Conservation (phyloP, 805 yeast species). For the Ogataea thermomethanolica region DNA sequence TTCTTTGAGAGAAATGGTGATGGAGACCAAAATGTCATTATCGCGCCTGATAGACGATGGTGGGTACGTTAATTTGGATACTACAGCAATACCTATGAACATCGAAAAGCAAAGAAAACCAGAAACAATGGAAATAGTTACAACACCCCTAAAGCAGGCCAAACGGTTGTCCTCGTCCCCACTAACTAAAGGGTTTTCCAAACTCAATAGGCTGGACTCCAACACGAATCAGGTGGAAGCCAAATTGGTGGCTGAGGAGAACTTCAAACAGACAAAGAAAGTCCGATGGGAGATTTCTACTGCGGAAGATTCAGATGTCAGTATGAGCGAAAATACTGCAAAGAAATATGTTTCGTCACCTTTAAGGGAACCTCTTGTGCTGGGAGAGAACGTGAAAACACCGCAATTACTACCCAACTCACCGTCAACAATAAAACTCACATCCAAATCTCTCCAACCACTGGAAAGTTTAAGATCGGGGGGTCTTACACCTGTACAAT, state of each 20-base stretch:
- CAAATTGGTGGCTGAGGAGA: constrained; percentile 8
- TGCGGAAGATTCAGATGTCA: constrained; percentile 19
- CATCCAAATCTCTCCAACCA: constrained; percentile 16
- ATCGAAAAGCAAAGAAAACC: constrained; percentile 2
- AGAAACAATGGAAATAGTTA: not conserved
- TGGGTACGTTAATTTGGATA: constrained; percentile 12
- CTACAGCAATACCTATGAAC: constrained; percentile 2
- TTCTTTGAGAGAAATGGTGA: constrained; percentile 15
- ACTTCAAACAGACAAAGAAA: constrained; percentile 33
- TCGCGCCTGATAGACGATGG: constrained; percentile 16
- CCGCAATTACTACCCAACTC: constrained; percentile 1
- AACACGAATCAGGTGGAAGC: constrained; percentile 3
- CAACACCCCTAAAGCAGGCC: constrained; percentile 5
- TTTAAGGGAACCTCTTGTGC: constrained; percentile 6
- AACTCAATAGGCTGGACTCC: constrained; percentile 16
- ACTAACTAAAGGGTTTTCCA: constrained; percentile 17
- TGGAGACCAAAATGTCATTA: constrained; percentile 12
- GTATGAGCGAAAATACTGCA: constrained; percentile 14
- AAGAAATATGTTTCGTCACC: constrained; percentile 13
- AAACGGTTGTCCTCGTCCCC: constrained; percentile 28
- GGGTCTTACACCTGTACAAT: constrained; percentile 7
- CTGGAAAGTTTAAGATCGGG: constrained; percentile 5
- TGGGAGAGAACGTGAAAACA: not conserved
- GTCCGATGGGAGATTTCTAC: constrained; percentile 46
- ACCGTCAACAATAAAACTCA: constrained; percentile 9